Conservation (phyloP, 2,329 filamentous ascomycete species). For the Fusarium sterilihyphosum region DNA sequence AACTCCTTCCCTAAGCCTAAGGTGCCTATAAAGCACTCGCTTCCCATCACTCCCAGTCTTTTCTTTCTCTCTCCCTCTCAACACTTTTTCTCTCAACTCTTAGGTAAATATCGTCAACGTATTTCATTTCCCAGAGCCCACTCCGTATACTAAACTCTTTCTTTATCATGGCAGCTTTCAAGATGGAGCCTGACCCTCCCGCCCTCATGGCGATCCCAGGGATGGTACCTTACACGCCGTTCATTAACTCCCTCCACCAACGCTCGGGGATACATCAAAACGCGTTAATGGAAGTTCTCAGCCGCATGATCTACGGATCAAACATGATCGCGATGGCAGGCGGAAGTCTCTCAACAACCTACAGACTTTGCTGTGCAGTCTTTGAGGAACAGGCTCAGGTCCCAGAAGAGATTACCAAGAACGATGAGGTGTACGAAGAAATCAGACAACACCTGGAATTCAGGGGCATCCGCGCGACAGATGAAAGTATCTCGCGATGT, state of each 20-base stretch:
- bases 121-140: background rate
- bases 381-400: background rate
- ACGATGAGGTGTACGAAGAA: background rate
- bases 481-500: background rate
- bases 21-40: background rate
- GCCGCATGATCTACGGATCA: conserved; percentile 8
- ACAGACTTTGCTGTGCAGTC: background rate
- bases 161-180: background rate
- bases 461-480: no score
- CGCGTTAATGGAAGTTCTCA: background rate
- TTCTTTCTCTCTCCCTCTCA: background rate
- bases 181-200: background rate
- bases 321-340: conserved; percentile 13
- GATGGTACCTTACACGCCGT: background rate
- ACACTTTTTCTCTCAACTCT: background rate
- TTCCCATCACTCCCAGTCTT: background rate
- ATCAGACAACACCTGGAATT: background rate
- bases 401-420: background rate
- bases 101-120: background rate
- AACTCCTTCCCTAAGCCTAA: background rate
- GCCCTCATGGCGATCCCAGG: background rate
- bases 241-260: background rate
- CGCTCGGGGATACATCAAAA: background rate
- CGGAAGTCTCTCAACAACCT: background rate
- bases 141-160: background rate